Evolutionary conservation across 495 filamentous ascomycete genomes (phyloP).

Genomic region (Hyaloscypha finlandica): DNA sequence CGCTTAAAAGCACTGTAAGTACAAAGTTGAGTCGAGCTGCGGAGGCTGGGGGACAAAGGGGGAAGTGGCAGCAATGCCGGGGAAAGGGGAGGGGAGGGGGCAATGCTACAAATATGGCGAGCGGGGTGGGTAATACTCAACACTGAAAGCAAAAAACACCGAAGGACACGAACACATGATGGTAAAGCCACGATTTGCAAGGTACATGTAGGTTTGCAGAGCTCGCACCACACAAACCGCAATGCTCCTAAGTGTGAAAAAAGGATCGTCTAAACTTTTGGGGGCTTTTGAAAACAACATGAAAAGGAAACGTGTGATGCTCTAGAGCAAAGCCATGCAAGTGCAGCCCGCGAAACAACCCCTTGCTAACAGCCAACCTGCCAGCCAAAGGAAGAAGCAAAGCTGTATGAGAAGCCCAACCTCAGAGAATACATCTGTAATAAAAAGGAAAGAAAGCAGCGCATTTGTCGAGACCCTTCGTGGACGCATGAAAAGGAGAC

Average conservation of each 20-base stretch:
- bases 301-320: conserved; percentile 23
- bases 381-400: conserved; percentile 17
- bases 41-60: neutral
- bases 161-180: neutral
- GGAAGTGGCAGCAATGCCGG: neutral
- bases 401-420: conserved; percentile 13
- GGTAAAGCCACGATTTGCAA: conserved; percentile 3
- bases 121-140: neutral
- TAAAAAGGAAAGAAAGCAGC: conserved; percentile 23
- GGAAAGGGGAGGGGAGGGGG: neutral
- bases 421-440: conserved; percentile 20
- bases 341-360: neutral
- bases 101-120: neutral
- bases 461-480: conserved; percentile 30
- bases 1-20: neutral
- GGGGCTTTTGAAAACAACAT: conserved; percentile 19
- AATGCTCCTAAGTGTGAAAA: conserved; percentile 17
- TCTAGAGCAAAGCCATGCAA: conserved; percentile 1
- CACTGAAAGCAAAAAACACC: neutral
- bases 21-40: neutral
- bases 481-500: conserved; percentile 36
- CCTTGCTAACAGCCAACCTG: conserved; percentile 13
- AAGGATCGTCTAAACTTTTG: conserved; percentile 32
- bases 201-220: conserved; percentile 16
- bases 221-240: conserved; percentile 22